Base-by-base conservation (phyloP, 108 stramenopile genomes). In the Cyclotella baltica region DNA sequence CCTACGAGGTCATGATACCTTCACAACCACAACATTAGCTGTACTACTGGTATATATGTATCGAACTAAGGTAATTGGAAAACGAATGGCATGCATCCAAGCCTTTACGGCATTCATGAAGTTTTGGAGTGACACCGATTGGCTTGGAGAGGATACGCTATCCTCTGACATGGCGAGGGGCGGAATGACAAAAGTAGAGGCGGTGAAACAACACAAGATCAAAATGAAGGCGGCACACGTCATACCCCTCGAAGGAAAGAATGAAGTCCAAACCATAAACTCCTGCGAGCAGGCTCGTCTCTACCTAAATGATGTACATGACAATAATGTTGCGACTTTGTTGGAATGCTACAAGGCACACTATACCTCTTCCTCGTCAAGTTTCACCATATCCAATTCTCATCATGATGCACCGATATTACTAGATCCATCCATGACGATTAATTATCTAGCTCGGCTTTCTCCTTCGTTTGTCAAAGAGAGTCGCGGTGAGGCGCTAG, bases 341-440 rank as follows among this genome's bases (percentile, higher is more conserved):
- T 50, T 92, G 6, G 85, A 91, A 29, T 79, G 88, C 27, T 93
- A 88, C 72, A 83, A 83, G 35, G 19, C 62, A 31, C 76, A 47
- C 63, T 83, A 70, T 65, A 68, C 81, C 22, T 56, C 81, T 33
- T 70, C 81, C 11, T 56, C 63, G 23, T 66, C 75, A 4, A 27
- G 64, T 36, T 73, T 43, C n/a, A 62, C 66, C 30, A 33, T 38
- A 33, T 67, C 46, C 37, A 48, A 67, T 68, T 35, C 31, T 28
- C 71, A 77, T 61, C 28, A 52, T 46, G 86, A 77, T 31, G 75
- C 85, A 6, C 91, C 94, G 2, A 87, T 93, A 20, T 77, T 96
- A 47, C 71, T 96, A 57, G 92, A 96, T 85, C 82, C 90, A 3
- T 82, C 95, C n/a, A 88, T 93, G 90, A 85, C 85, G 0, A 77